Evolutionary conservation across 176 grass and related monocot species (phyloP).

Genomic region (Tillandsia fasciculata): DNA sequence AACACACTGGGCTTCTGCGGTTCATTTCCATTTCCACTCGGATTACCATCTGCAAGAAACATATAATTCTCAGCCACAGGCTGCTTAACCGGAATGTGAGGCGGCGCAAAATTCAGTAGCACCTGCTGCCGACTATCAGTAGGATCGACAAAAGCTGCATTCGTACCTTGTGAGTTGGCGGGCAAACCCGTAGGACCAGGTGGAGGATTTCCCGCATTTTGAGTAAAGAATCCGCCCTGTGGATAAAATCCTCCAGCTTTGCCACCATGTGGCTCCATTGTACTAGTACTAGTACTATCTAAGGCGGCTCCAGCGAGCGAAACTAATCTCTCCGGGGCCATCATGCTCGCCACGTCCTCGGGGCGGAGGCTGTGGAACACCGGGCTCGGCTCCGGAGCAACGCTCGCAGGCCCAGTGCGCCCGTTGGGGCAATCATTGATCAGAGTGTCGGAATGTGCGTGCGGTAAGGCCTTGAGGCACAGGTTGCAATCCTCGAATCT

Average conservation of each 20-base stretch:
- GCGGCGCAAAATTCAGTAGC: conserved; percentile 23
- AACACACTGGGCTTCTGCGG: conserved; percentile 23
- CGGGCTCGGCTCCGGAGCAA: conserved; percentile 21
- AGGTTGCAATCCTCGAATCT: conserved; percentile 52
- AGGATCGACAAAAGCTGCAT: conserved; percentile 3
- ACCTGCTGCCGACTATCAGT: conserved; percentile 20
- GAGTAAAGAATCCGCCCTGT: conserved; percentile 8
- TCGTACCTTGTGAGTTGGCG: not conserved
- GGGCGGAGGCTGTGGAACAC: conserved; percentile 61
- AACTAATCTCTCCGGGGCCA: conserved; percentile 28
- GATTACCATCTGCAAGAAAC: conserved; percentile 39
- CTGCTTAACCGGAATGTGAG: conserved; percentile 33
- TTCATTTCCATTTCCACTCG: conserved; percentile 40
- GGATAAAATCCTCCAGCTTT: conserved; percentile 1
- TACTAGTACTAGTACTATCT: not conserved
- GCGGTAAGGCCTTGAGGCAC: conserved; percentile 64
- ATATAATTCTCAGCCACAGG: conserved; percentile 14
- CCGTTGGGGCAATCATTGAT: conserved; percentile 41
- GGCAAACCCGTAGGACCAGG: conserved; percentile 8
- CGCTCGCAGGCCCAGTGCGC: conserved; percentile 29
- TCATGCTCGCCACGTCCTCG: conserved; percentile 59
- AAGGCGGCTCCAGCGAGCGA: not conserved
- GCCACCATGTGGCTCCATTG: not conserved
- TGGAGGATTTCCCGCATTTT: conserved; percentile 13
- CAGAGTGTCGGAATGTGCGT: conserved; percentile 64